These are phyloP conservation scores for Pseudogymnoascus sp. DNA, from an alignment of 2,329 filamentous ascomycete species.

Conservation along the genomic window DNA sequence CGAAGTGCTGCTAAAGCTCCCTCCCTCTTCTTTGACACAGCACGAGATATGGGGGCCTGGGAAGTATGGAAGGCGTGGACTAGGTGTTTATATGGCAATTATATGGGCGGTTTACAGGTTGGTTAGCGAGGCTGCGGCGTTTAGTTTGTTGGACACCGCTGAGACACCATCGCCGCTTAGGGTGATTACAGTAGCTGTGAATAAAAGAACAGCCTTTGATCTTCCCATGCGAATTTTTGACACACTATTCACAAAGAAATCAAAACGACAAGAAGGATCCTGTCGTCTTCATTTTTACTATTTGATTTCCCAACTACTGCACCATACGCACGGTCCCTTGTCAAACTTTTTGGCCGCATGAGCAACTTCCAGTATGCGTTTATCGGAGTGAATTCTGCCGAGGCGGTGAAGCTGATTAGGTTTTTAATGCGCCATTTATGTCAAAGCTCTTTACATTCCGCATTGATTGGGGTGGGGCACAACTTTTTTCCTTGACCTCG, in stretches of 20 bases:
- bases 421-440: conserved; percentile 9
- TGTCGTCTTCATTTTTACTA: neutral
- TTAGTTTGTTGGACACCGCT: neutral
- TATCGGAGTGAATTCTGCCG: conserved; percentile 6
- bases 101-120: neutral
- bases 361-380: conserved; percentile 1
- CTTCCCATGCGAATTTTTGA: neutral
- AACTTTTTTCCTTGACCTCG: conserved; percentile 10
- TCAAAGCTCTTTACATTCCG: conserved; percentile 6
- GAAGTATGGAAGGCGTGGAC: neutral
- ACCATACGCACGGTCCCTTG: neutral
- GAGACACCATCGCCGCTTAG: conserved; percentile 4
- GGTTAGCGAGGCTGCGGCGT: neutral
- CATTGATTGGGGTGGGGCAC: conserved; percentile 9
- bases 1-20: neutral
- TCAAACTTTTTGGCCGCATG: conserved; percentile 3
- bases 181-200: neutral
- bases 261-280: neutral
- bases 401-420: conserved; percentile 5
- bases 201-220: neutral
- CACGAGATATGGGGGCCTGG: neutral
- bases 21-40: neutral
- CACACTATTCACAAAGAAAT: neutral
- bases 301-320: neutral
- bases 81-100: neutral